Conservation (phyloP, 225 moss, liverwort and hornwort species). For the Polytrichum formosum region DNA sequence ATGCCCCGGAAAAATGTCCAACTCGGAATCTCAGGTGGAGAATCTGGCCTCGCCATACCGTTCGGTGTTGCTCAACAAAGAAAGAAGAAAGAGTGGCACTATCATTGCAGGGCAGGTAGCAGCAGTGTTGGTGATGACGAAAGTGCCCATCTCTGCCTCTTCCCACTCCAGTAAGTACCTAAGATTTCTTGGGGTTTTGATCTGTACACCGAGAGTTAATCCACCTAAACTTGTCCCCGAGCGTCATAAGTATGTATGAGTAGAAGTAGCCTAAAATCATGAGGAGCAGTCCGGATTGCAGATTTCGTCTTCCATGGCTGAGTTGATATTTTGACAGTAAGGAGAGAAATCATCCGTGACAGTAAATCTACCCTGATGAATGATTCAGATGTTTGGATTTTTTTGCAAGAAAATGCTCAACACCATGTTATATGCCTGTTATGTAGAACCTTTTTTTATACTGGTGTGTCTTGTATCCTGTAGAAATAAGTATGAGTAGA, state of each 20-base stretch:
- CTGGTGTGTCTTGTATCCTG: not conserved
- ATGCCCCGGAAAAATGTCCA: too few relatives aligned
- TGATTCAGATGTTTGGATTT: not conserved
- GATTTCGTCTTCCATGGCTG: too few relatives aligned
- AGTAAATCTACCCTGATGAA: not conserved
- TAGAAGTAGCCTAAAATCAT: too few relatives aligned
- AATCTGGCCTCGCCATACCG: too few relatives aligned
- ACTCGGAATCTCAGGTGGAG: too few relatives aligned
- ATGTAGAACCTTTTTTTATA: not conserved
- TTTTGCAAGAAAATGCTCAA: not conserved
- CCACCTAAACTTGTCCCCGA: not conserved
- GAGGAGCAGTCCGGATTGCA: too few relatives aligned
- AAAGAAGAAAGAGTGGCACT: too few relatives aligned
- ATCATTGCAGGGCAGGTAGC: too few relatives aligned
- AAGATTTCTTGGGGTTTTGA: not conserved
- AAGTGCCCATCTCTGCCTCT: slow-evolving; percentile 7
- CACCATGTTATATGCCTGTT: not conserved
- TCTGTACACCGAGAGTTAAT: not conserved
- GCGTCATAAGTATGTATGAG: too few relatives aligned
- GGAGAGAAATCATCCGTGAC: not conserved
- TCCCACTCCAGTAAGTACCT: slow-evolving; percentile 8
- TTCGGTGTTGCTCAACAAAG: too few relatives aligned
- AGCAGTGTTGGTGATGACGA: not conserved
- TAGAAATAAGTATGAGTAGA: too few relatives aligned
- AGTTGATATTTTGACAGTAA: not conserved